Evolutionary conservation across 768 basidiomycete genomes (phyloP).

Genomic region (Ramaria sp.): DNA sequence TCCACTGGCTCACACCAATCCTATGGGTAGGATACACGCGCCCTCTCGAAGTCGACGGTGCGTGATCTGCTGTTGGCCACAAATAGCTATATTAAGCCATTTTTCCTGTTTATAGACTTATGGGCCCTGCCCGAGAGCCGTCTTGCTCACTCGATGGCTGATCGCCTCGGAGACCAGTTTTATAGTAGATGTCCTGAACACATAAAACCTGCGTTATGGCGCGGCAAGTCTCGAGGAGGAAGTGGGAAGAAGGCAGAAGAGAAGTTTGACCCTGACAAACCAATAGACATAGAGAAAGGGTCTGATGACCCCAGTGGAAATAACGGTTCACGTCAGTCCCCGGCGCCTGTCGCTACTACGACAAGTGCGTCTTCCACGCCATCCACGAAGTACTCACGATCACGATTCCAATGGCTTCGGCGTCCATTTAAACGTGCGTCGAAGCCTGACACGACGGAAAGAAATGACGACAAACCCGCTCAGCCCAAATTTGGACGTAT

Average conservation of each 20-base stretch:
- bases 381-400: not conserved
- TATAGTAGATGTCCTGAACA: slow-evolving; percentile 41
- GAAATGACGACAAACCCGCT: slow-evolving; percentile 1
- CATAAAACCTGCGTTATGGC: slow-evolving; percentile 26
- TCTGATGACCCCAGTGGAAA: not conserved
- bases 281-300: slow-evolving; percentile 11
- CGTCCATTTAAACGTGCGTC: slow-evolving; percentile 3
- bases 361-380: not conserved
- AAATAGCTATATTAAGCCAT: not conserved
- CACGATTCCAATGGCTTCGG: not conserved
- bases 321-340: not conserved
- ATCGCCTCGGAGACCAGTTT: slow-evolving; percentile 34
- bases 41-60: slow-evolving; percentile 47
- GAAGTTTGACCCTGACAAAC: not conserved
- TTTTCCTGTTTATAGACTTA: slow-evolving; percentile 29
- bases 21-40: slow-evolving; percentile 48
- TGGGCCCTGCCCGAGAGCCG: slow-evolving; percentile 36
- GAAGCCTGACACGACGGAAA: not conserved
- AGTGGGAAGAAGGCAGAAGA: slow-evolving; percentile 10
- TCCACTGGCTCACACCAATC: slow-evolving; percentile 46
- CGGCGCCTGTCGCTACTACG: not conserved
- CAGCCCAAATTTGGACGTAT: slow-evolving; percentile 31
- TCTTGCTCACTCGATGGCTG: slow-evolving; percentile 29
- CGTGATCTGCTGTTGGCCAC: not conserved
- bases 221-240: not conserved